Evolutionary conservation across 306 rosid genomes (phyloP).

Genomic region (Senna siamea): DNA sequence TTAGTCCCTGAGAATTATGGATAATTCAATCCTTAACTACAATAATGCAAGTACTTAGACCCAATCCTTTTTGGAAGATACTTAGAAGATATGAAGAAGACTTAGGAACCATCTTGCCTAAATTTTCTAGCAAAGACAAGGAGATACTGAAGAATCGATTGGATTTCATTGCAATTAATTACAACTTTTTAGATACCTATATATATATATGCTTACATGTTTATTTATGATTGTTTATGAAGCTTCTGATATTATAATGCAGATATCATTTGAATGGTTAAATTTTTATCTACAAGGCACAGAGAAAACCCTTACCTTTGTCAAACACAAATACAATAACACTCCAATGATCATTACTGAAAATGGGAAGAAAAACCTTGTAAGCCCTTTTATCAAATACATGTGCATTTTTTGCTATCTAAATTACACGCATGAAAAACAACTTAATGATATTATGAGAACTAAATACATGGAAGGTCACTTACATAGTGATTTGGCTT

Average conservation of each 20-base stretch:
- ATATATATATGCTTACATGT: too few species aligned
- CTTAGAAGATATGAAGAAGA: conserved; percentile 61
- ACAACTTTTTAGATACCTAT: conserved; percentile 63
- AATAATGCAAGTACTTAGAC: conserved; percentile 66
- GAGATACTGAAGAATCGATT: conserved; percentile 51
- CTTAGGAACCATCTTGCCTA: conserved; percentile 54
- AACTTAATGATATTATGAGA: conserved; percentile 44
- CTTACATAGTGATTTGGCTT: conserved; percentile 37
- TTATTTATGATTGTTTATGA: too few species aligned
- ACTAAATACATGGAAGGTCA: conserved; percentile 43
- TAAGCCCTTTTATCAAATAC: conserved; percentile 4
- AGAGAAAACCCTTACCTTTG: conserved; percentile 54
- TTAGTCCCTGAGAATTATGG: too few species aligned
- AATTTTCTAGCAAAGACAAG: conserved; percentile 50
- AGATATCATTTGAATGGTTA: conserved; percentile 61
- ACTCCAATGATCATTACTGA: conserved; percentile 71
- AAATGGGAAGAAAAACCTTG: conserved; percentile 55
- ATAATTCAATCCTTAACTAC: too few species aligned
- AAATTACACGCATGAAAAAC: conserved; percentile 23
- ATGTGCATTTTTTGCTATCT: conserved; percentile 35
- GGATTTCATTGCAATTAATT: conserved; percentile 80
- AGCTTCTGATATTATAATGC: conserved; percentile 13
- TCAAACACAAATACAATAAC: conserved; percentile 67
- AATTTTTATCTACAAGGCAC: conserved; percentile 70
- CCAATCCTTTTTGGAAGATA: conserved; percentile 65